Percentiles rank a stretch among this genome's conserved stretches.
These are phyloP conservation scores for Trichoderma sp. DNA, from an alignment of 2,329 filamentous ascomycete genomes.

Conservation along the genomic window DNA sequence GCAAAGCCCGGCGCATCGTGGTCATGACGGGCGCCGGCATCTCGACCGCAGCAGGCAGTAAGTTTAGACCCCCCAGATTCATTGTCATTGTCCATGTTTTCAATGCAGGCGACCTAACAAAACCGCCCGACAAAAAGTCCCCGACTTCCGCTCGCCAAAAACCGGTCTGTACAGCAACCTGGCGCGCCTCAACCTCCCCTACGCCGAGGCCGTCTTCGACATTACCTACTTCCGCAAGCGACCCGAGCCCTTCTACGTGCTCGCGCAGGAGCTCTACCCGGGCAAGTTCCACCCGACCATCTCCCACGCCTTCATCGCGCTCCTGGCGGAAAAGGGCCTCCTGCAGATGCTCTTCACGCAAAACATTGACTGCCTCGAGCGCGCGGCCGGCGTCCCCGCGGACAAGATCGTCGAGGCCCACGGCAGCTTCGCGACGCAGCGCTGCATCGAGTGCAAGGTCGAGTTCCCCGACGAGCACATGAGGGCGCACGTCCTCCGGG, in stretches of 20 bases:
- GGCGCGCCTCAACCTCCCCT: constrained; percentile 78
- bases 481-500: constrained; percentile 66
- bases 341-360: constrained; percentile 91
- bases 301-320: constrained; percentile 82
- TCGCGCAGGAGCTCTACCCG: constrained; percentile 90
- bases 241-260: constrained; percentile 86
- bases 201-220: constrained; percentile 92
- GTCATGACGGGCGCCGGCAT: constrained; percentile 93
- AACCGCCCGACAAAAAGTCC: constrained; percentile 57
- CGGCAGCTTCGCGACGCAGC: constrained; percentile 88
- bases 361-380: constrained; percentile 95
- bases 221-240: constrained; percentile 84
- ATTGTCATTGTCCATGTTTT: not conserved
- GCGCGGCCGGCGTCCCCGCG: constrained; percentile 77
- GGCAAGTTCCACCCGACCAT: constrained; percentile 87
- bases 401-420: constrained; percentile 90
- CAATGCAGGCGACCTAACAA: not conserved
- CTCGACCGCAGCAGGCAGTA: constrained; percentile 70
- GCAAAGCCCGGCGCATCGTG: constrained; percentile 69
- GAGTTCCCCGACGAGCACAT: constrained; percentile 74
- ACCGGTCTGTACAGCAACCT: constrained; percentile 95
- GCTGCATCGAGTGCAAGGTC: constrained; percentile 84
- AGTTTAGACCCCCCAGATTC: constrained; percentile 12
- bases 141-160: constrained; percentile 90
- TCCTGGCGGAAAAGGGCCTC: constrained; percentile 77